Conservation (phyloP, 352 stramenopile genomes). For the Globisporangium cystogenes region DNA sequence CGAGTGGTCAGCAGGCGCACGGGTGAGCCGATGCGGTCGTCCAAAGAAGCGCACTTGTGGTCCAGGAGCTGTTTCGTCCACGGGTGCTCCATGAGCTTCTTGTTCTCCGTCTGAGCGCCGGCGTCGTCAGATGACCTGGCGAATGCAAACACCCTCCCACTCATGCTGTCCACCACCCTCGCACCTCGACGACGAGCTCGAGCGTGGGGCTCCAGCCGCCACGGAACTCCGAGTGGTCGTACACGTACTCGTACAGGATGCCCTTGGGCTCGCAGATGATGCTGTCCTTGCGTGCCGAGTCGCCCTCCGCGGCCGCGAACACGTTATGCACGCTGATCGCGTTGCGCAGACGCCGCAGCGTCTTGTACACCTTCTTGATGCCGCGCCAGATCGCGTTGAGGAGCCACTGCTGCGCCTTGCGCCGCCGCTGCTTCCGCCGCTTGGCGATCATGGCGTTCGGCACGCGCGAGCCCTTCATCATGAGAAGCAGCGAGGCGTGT, state of each 20-base stretch:
- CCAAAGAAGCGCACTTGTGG: slow-evolving; percentile 44
- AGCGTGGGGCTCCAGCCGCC: slow-evolving; percentile 55
- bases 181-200: slow-evolving; percentile 55
- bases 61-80: slow-evolving; percentile 75
- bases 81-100: slow-evolving; percentile 69
- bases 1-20: background rate
- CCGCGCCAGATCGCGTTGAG: slow-evolving; percentile 28
- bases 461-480: slow-evolving; percentile 44
- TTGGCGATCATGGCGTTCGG: slow-evolving; percentile 9
- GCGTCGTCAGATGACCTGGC: background rate
- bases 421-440: slow-evolving; percentile 15
- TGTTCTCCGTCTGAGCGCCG: slow-evolving; percentile 56
- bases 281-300: slow-evolving; percentile 32
- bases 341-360: slow-evolving; percentile 29
- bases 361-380: slow-evolving; percentile 49
- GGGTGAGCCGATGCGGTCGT: background rate
- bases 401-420: slow-evolving; percentile 16
- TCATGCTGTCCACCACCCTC: too few species aligned
- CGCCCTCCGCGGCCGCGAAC: slow-evolving; percentile 34
- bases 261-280: slow-evolving; percentile 78
- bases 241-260: slow-evolving; percentile 81
- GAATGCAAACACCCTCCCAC: too few species aligned
- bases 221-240: slow-evolving; percentile 67
- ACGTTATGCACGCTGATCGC: slow-evolving; percentile 66
- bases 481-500: slow-evolving; percentile 32